Evolutionary conservation across 306 rosid species (phyloP).

Genomic region (Ochetophila trinervis): DNA sequence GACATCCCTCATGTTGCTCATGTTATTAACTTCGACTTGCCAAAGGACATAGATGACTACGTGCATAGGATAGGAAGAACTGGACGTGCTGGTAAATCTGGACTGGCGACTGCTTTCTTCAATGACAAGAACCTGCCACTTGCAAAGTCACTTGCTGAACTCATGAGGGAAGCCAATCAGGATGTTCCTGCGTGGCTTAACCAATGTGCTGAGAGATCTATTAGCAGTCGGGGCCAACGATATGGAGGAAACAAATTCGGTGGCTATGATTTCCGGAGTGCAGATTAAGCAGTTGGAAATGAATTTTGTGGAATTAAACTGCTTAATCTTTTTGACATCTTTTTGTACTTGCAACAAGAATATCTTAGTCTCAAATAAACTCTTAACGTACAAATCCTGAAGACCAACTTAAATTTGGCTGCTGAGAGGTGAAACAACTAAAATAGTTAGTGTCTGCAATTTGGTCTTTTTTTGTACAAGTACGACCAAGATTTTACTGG

Average conservation of each 20-base stretch:
- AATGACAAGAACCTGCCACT: slow-evolving; percentile 34
- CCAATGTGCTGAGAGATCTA: slow-evolving; percentile 22
- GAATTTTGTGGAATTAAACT: no score
- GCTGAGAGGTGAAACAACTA: neutral
- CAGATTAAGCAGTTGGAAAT: slow-evolving; percentile 25
- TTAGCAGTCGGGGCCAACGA: slow-evolving; percentile 11
- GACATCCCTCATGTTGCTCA: slow-evolving; percentile 41
- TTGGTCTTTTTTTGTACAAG: neutral
- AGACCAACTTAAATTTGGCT: slow-evolving; percentile 6
- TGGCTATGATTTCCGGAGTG: slow-evolving; percentile 38
- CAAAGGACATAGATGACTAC: slow-evolving; percentile 41
- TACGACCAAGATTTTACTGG: neutral
- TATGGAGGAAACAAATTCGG: slow-evolving; percentile 27
- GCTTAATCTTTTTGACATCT: slow-evolving; percentile 11
- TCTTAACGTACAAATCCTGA: slow-evolving; percentile 6
- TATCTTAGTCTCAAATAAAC: neutral
- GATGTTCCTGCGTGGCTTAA: slow-evolving; percentile 40
- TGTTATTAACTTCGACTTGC: slow-evolving; percentile 46
- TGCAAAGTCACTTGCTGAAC: slow-evolving; percentile 31
- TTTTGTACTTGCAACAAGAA: neutral
- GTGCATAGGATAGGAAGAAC: slow-evolving; percentile 48
- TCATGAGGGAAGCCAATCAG: slow-evolving; percentile 39
- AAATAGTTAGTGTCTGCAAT: neutral
- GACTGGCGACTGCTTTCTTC: slow-evolving; percentile 47
- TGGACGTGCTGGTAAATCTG: slow-evolving; percentile 48